Percentiles rank a stretch among this genome's conserved stretches.
Evolutionary conservation across 768 basidiomycete genomes (phyloP).

Genomic region (Kwoniella sp.): DNA sequence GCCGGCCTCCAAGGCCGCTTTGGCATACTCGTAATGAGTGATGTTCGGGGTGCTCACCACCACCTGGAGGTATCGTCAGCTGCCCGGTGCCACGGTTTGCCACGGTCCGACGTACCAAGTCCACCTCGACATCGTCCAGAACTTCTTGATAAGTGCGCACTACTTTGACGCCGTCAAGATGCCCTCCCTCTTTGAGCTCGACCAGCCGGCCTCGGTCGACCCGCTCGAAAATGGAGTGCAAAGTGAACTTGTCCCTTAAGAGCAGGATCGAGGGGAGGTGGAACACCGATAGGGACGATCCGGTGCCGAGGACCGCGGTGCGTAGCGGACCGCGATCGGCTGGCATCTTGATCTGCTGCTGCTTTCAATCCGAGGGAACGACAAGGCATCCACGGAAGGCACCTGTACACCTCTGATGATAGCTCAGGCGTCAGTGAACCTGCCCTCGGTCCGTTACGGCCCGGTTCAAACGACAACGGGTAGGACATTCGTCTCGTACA

Average conservation of each 20-base stretch:
- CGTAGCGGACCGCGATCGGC: constrained; percentile 54
- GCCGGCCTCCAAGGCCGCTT: constrained; percentile 21
- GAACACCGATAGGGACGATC: constrained; percentile 71
- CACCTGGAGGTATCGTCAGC: too few relatives aligned
- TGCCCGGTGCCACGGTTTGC: too few relatives aligned
- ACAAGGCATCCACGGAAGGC: not conserved
- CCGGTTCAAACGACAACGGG: constrained; percentile 1
- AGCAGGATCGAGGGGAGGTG: constrained; percentile 72
- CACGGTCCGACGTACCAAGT: constrained; percentile 49
- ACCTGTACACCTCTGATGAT: not conserved
- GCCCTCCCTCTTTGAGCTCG: not conserved
- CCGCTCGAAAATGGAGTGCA: constrained; percentile 50
- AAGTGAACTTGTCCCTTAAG: constrained; percentile 26
- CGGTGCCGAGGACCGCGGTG: constrained; percentile 70
- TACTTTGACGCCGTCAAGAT: constrained; percentile 22
- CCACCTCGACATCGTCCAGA: constrained; percentile 29
- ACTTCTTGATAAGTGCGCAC: constrained; percentile 28
- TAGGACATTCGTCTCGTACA: too few relatives aligned
- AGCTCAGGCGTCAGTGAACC: not conserved
- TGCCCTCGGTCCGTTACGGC: constrained; percentile 7
- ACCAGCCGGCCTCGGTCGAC: constrained; percentile 55
- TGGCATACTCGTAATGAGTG: constrained; percentile 36
- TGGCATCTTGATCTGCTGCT: not conserved
- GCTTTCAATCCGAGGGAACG: not conserved
- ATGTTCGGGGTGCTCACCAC: constrained; percentile 36